Evolutionary conservation across 306 rosid genomes (phyloP).

Genomic region (Casuarina glauca): DNA sequence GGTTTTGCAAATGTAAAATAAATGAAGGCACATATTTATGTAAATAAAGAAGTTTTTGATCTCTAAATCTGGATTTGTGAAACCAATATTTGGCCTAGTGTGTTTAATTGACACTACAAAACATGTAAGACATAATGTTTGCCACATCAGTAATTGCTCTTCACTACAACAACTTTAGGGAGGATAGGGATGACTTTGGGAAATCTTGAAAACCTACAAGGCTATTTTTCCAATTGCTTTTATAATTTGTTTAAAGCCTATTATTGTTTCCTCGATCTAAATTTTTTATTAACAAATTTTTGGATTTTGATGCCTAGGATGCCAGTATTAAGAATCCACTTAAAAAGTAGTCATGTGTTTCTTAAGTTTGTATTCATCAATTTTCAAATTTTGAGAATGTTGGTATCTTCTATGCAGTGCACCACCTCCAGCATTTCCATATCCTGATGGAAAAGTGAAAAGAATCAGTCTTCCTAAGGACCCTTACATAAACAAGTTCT

Average conservation of each 20-base stretch:
- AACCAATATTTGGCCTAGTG: background rate
- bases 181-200: too few relatives aligned
- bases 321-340: background rate
- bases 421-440: conserved; percentile 83
- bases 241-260: background rate
- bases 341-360: background rate
- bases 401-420: conserved; percentile 40
- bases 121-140: too few relatives aligned
- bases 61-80: background rate
- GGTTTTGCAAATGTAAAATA: background rate
- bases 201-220: too few relatives aligned
- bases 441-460: conserved; percentile 55
- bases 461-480: conserved; percentile 85
- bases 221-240: background rate
- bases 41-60: background rate
- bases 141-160: too few relatives aligned
- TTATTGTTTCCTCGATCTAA: background rate
- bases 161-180: too few relatives aligned
- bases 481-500: conserved; percentile 65
- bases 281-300: background rate
- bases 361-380: background rate
- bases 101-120: too few relatives aligned
- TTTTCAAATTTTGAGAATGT: background rate
- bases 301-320: background rate
- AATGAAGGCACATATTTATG: too few relatives aligned